Base-by-base conservation (phyloP, 371 early-diverging fungal species). In the Apophysomyces trapeziformis region DNA sequence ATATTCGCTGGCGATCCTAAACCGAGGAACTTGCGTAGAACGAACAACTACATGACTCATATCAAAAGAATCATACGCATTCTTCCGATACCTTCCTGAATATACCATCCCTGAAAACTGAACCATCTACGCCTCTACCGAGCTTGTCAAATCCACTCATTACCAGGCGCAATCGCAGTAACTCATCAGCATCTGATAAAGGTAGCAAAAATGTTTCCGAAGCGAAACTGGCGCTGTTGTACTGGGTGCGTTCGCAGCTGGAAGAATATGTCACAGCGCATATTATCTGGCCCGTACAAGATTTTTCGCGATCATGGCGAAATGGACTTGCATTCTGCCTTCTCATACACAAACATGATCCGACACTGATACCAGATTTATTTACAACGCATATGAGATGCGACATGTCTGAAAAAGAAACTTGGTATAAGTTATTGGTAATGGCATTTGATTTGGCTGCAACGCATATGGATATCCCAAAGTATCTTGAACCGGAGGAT, bases 291-390 rank as follows among this genome's bases (percentile, higher is more conserved):
- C 65, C 84, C 35, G 77, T 89, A 26, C 83, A 83, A 58, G 89
- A 93, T 70, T 91, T 93, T 73, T 83, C 88, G 35, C 76, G 82
- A 38, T 81, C 87, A 9, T 93, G 93, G 93, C 77, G 88, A 69
- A 90, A 81, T 58, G 93, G 93, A 7, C 75, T 89, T 26, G 89
- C 86, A 9, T 93, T 93, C 71, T 82, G 87, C 63, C 82, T 89
- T 36, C 78, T 94, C 13, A 86, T 92, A 45, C 90, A 93, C 68
- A 79, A 86, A 6, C 89, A 89, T 58, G 86, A 88, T 57, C 90
- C 90, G 5, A 73, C 77, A 0, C 76, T 88, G 58, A 68, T 92
- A 38, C 89, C 91, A 44, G 86, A 91, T 58, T 73, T 87, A 26
- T 74, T 85, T 58, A 69, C 78, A 5, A 63, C 68, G 18, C 64